Base-by-base conservation (phyloP, 2,329 filamentous ascomycete genomes). In the Penicillium expansum region DNA sequence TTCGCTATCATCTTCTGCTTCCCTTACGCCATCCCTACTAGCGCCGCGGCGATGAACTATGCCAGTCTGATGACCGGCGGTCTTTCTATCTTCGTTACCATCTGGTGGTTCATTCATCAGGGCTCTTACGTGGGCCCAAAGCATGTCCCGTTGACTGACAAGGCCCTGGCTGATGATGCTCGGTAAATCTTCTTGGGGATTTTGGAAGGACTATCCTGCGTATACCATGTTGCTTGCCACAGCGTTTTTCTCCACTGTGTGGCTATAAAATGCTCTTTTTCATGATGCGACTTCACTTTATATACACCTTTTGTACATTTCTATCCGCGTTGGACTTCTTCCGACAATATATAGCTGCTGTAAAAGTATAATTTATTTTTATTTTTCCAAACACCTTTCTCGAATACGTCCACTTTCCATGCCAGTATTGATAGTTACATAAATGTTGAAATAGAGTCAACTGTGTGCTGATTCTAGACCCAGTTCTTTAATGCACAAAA, bases 1-100 rank as follows among this genome's bases (percentile, higher is more conserved):
- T 86, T 85, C 62, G 76, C 82, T 52, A 73, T 83, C n/a, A 80
- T 86, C 56, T 86, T 82, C 71, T 85, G 82, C 66, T 86, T 86
- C 73, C 83, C 82, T 0, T 82, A 77, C 58, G 67, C 72, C 0
- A 61, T 82, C 48, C 77, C 80, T 11, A 76, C 78, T 6, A 68
- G 75, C 55, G 77, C 77, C 2, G 66, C 69, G 32, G 75, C 70
- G 3, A 84, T 84, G 82, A 84, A 84, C 62, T 84, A 83, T 64
- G 75, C 77, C 13, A 79, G 74, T 62, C 64, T 83, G 43, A 79
- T 84, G 61, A 80, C 78, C 1, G 81, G 80, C 13, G 82, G 80
- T 1, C 69, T 83, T 58, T 81, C 79, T 0, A 71, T 82, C 11
- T 75, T 84, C 38, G 73, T 83, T 1, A 73, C 69, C 0, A 59